Base-by-base conservation (phyloP, 2,329 filamentous ascomycete species). In the Bisporella sp. region DNA sequence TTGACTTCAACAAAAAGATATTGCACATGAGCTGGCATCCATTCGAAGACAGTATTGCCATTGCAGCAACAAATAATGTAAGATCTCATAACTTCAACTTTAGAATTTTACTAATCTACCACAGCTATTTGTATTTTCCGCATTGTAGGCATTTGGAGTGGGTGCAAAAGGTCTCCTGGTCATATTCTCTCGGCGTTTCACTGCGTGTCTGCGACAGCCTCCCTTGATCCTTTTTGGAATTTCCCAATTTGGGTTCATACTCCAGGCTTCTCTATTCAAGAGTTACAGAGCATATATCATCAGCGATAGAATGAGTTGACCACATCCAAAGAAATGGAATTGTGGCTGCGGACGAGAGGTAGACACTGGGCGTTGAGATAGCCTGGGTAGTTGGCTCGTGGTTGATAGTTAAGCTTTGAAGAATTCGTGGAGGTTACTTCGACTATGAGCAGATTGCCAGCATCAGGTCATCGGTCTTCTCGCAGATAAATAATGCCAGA, bases 1-100 rank as follows among this genome's bases (percentile, higher is more conserved):
- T 97, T 70, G 93, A 99, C 71, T 99, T 97, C 73, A 97, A 97
- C 79, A 99, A 97, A 81, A 99, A 99, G 81, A 99, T 99, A 64
- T 70, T 99, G 67, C 93, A 99, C 70, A 99, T 99, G 93, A 97
- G 92, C 73, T 99, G 93, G 93, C 93, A 99, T 82, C 93, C 93
- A 45, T 96, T 95, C 64, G 93, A 99, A 73, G 92, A 99, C 73
- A 97, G 92, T 74, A 99, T 99, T 73, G 93, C 93, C 51, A 99
- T 99, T 75, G 93, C 93, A 61, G 93, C 93, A 54, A 99, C 93
- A 58, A 99, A 99, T 78, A 99, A 99, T 73, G 93, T 97, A 74
- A 86, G 92, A 77, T 41, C 41, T 11, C 13, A 28, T 7, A 35
- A 37, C n/a, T 2, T 37, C n/a, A n/a, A n/a, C 35, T 37, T 9